Evolutionary conservation across 768 basidiomycete species (phyloP).

Genomic region (Tulasnella sp.): DNA sequence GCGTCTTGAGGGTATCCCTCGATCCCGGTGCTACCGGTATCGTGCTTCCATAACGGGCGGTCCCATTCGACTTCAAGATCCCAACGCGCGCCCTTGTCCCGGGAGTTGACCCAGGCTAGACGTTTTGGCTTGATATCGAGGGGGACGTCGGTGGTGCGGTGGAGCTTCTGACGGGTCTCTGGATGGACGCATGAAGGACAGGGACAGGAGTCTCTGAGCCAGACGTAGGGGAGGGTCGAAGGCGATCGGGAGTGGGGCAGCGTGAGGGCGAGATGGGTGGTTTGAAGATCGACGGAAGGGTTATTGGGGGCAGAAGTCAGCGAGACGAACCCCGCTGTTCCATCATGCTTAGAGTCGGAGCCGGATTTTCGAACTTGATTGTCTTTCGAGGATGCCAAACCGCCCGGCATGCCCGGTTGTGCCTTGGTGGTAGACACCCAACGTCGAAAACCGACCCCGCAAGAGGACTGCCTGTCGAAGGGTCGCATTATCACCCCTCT

Average conservation of each 20-base stretch:
- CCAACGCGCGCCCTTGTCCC: background rate
- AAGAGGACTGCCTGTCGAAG: background rate
- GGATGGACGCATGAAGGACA: conserved; percentile 69
- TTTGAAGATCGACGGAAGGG: background rate
- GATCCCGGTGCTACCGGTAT: conserved; percentile 17
- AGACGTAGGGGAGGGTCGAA: conserved; percentile 51
- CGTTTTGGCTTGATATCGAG: conserved; percentile 38
- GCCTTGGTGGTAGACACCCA: background rate
- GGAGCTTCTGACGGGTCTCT: conserved; percentile 68
- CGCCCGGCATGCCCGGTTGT: background rate
- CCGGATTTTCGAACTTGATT: background rate
- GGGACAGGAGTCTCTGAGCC: conserved; percentile 81
- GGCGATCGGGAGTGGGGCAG: background rate
- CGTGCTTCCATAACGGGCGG: conserved; percentile 6
- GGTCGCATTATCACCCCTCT: background rate
- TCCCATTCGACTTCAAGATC: conserved; percentile 16
- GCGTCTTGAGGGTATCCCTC: background rate
- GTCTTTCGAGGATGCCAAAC: background rate
- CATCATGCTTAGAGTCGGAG: background rate
- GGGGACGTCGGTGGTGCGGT: conserved; percentile 58
- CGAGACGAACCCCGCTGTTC: background rate
- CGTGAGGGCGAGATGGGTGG: background rate
- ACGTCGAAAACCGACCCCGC: background rate
- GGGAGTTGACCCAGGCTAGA: conserved; percentile 31
- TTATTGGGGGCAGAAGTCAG: background rate